Evolutionary conservation across 805 yeast genomes (phyloP), one percentile per base, ranked within the genome.

Genomic region (Wickerhamiella azymoides): DNA sequence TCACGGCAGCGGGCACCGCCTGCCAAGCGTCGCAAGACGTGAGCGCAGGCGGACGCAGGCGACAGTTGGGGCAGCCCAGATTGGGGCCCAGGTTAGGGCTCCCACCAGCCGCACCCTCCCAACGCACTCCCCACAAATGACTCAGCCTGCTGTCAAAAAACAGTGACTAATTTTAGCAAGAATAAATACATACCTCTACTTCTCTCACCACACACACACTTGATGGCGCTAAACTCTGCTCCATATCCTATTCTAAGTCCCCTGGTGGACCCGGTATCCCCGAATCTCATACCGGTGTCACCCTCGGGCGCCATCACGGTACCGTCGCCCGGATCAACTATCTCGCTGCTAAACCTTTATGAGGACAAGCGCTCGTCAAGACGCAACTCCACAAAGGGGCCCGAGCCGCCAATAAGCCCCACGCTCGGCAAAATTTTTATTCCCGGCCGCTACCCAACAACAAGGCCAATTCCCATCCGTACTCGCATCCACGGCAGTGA

Each of bases 381-480:
- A 35, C 37, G 19, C 19, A 35, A 17, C n/a, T 18, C 37, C 6
- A 10, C 37, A 14, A 35, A 17, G 24, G 24, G 24, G 24, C 2
- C n/a, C 4, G 37, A 18, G n/a, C 9, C 24, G 10, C 45, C 45
- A 10, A 26, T 27, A 7, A 18, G 36, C n/a, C 40, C 45, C 8
- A 42, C 14, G 1, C 16, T 18, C 8, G 35, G 26, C 24, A 33
- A 32, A 7, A 25, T 37, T 3, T 18, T 18, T 17, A 41, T 33
- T 16, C 32, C 39, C 4, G 44, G 33, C 14, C 45, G 45, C 25
- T 36, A 11, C 26, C 45, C 39, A 18, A 11, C 43, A 7, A 10
- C 37, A 3, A 16, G 45, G n/a, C 45, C 39, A 9, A 42, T 36
- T 28, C 45, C 45, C 19, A 42, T 36, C 24, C 39, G 35, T 11